Percentiles rank a stretch among this genome's conserved stretches.
These are phyloP conservation scores for Fusarium succisae DNA, from an alignment of 2,329 filamentous ascomycete genomes.

Conservation along the genomic window DNA sequence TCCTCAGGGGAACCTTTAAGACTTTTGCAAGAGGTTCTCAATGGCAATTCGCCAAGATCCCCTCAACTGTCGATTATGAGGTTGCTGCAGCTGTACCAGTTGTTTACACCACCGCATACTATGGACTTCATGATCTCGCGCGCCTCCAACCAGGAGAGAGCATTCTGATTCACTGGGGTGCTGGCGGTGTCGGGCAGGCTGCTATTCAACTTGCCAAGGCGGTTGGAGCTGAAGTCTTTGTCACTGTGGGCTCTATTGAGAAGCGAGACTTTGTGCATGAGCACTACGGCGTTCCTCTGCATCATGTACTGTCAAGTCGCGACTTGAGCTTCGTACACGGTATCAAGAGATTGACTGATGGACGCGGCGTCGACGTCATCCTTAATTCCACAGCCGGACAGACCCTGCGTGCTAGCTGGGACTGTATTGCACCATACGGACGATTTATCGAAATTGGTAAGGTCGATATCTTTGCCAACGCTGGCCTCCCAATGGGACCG, in stretches of 20 bases:
- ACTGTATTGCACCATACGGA: conserved; percentile 46
- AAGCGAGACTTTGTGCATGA: conserved; percentile 44
- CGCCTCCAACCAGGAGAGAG: conserved; percentile 32
- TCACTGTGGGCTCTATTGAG: conserved; percentile 45
- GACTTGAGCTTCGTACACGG: background rate
- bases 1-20: background rate
- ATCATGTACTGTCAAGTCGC: conserved; percentile 43
- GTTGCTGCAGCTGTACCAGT: conserved; percentile 21
- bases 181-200: conserved; percentile 43
- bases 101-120: conserved; percentile 32
- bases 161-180: conserved; percentile 45
- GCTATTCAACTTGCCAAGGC: conserved; percentile 43
- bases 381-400: conserved; percentile 47
- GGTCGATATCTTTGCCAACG: conserved; percentile 40
- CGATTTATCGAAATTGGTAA: conserved; percentile 50
- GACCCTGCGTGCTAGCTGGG: conserved; percentile 43
- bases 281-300: conserved; percentile 41
- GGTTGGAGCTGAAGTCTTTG: conserved; percentile 44
- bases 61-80: conserved; percentile 15
- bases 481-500: conserved; percentile 43
- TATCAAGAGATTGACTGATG: conserved; percentile 25
- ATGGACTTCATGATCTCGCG: conserved; percentile 24
- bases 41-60: conserved; percentile 8
- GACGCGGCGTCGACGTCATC: conserved; percentile 45
- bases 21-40: background rate